Base-by-base conservation (phyloP, 805 yeast genomes). In the Ogataea siamensis region DNA sequence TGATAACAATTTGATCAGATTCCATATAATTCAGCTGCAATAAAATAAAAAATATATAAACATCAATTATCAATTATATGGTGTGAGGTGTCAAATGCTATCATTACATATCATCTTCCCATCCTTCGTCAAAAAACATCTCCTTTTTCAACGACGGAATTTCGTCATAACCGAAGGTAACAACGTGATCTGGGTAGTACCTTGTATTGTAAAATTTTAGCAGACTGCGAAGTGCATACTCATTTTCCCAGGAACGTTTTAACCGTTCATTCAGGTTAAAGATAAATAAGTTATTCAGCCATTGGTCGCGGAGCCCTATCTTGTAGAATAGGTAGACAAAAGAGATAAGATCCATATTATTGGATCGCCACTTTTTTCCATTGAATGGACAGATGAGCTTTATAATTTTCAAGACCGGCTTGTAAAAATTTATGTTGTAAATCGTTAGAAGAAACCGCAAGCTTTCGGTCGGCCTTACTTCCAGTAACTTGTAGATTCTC, bases 351-450 rank as follows among this genome's bases (percentile, higher is more conserved):
- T 89, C 96, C 97, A 93, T 91, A 57, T 91, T 93, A 46, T 80
- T 76, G 10, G 88, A 76, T 50, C 88, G 80, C 99, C 99, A 91
- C 60, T 89, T 88, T 43, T 93, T 79, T 13, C 96, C 96, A 53
- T 87, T 89, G 62, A 83, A 87, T 0, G 97, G 96, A 1, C 88
- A 80, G 34, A 88, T 71, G 45, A 84, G 80, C 57, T 86, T 88
- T 43, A 89, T 67, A 1, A 85, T 73, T 53, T 80, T 80, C 51
- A 89, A 65, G 3, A 85, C 78, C 1, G 95, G 89, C 34, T 67
- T 67, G 63, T 84, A 80, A 16, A 87, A 59, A 7, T 72, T 71
- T 16, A 66, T 55, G 52, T 85, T 87, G 55, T 78, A 81, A 29
- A 87, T 69, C 4, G 74, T 64, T 5, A 85, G 60, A 23, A 74